These are phyloP conservation scores for Hymenoscyphus occultus DNA, from an alignment of 2,329 filamentous ascomycete genomes.

Conservation along the genomic window DNA sequence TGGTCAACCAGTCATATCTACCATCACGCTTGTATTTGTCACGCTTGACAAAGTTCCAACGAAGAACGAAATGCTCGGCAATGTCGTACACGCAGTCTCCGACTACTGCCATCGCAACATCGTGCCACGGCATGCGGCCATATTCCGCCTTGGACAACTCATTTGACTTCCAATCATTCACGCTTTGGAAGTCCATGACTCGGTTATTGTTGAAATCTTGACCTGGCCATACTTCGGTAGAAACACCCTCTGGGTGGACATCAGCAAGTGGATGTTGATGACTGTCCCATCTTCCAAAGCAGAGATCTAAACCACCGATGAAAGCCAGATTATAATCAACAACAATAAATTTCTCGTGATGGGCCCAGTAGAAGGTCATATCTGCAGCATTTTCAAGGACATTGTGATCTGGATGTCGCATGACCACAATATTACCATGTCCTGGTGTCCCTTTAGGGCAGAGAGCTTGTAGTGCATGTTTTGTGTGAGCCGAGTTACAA, in stretches of 20 bases:
- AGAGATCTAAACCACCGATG: constrained; percentile 90
- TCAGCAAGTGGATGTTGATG: constrained; percentile 84
- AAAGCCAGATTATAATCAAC: constrained; percentile 90
- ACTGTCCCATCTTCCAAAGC: constrained; percentile 91
- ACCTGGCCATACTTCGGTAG: constrained; percentile 85
- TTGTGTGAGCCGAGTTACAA: constrained; percentile 91
- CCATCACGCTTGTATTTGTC: constrained; percentile 95
- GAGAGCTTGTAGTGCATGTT: constrained; percentile 74
- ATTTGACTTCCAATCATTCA: constrained; percentile 89
- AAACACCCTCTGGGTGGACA: constrained; percentile 78
- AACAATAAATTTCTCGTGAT: constrained; percentile 97
- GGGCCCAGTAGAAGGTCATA: constrained; percentile 97
- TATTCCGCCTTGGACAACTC: constrained; percentile 88
- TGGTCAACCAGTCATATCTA: constrained; percentile 77
- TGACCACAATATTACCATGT: constrained; percentile 81
- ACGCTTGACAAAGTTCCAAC: constrained; percentile 96
- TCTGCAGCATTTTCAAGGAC: constrained; percentile 89
- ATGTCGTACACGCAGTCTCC: constrained; percentile 91
- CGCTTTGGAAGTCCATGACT: constrained; percentile 91
- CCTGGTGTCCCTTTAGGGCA: constrained; percentile 81
- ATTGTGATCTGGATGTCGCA: constrained; percentile 94
- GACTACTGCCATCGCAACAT: constrained; percentile 87
- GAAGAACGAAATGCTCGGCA: constrained; percentile 87
- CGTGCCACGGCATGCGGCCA: constrained; percentile 97
- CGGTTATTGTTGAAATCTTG: constrained; percentile 99